Base-by-base conservation (phyloP, 2,329 filamentous ascomycete genomes). In the Nothopassalora personata region DNA sequence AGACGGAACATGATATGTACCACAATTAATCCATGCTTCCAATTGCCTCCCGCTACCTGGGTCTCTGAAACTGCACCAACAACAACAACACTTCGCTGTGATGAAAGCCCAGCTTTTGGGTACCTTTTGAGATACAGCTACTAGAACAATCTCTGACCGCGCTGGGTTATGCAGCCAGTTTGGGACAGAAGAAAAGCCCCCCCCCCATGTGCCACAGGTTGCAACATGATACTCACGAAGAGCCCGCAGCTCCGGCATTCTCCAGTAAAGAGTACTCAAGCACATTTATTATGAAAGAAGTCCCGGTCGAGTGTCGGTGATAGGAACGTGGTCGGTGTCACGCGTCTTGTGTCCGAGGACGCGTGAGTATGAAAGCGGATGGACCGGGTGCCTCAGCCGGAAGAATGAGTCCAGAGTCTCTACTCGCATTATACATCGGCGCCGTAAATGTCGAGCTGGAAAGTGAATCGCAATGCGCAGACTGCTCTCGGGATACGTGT, bases 281-380 rank as follows among this genome's bases (percentile, higher is more conserved):
- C 60, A 58, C 56, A 63, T 54, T 61, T 47, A 58, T 64, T 60
- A 62, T 62, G 60, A 62, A 64, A 64, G 51, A 61, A 57, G 47
- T 50, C 27, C 55, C 60, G 45, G 28, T 18, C 50, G 51, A 51
- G 55, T 45, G 33, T 31, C 54, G 34, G 39, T 45, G 39, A 46
- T 54, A 46, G 27, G 34, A 33, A 53, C n/a, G 3, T 53, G 11
- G 31, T 58, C 50, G 33, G 57, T 50, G 53, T 60, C 53, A 56
- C 47, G 55, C 53, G 50, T 56, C 36, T 53, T 49, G 53, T 58
- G 55, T 56, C 48, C 52, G 55, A 52, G 51, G 51, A 55, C 56
- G 53, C 54, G 51, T 46, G 57, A 53, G 50, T 47, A 36, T 48
- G 47, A 53, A 49, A 60, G 58, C 36, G 52, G 53, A 23, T 23